Base-by-base conservation (phyloP, 164 flowering plant genomes). In the Protea cynaroides region DNA sequence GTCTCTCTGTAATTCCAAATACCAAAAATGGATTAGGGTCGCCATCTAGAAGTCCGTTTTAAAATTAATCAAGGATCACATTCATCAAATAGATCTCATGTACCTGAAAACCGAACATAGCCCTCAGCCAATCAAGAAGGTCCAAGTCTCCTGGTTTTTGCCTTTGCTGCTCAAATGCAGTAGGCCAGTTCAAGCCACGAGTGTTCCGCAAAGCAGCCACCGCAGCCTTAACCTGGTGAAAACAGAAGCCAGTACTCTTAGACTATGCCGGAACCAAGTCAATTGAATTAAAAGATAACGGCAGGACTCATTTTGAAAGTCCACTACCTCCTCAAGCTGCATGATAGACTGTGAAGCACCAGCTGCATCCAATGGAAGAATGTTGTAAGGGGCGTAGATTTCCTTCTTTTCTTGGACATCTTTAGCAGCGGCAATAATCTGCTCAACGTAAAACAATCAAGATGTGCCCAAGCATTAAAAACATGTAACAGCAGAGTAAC, bases 71-170 rank as follows among this genome's bases (percentile, higher is more conserved):
- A 5, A 23, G 24, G 10, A 50, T 23, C 19, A 23, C 36, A 7
- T 13, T 40, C 36, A 37, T 34, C 13, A 23, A 40, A 58, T 23
- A 17, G 49, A 23, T 56, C 46, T 0, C 19, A 54, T 75, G 29
- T 75, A 73, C 99, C 96, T 95, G 99, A 80, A 95, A 95, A 15
- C 99, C 99, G 70, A 95, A 95, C 99, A 95, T 92, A 38, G 97
- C 96, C 61, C 89, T 81, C 53, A 95, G 75, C 99, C 99, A 95
- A 76, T 95, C 99, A 56, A 95, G 88, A 71, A 95, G 79, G 72
- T 95, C 99, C 55, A 90, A 59, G 58, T 95, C 92, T 66, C 87
- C 91, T 13, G 90, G 61, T 76, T 79, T 92, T 78, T 86, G 88
- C 76, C 87, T 78, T 0, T 80, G 82, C 71, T 80, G 91, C 78